Base-by-base conservation (phyloP, 805 yeast genomes). In the Ogataea allantospora region DNA sequence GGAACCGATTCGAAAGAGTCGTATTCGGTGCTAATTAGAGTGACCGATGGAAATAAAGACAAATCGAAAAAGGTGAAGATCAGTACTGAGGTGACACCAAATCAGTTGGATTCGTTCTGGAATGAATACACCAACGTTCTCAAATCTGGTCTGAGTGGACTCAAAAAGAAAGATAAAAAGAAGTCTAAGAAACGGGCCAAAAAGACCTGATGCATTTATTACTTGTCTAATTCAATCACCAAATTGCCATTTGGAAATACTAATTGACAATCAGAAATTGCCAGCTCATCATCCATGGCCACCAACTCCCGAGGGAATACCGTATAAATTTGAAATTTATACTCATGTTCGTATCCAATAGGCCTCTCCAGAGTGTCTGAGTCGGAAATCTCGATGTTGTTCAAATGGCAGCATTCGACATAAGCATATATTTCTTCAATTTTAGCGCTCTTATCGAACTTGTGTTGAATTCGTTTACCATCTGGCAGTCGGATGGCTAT, bases 111-210 rank as follows among this genome's bases (percentile, higher is more conserved):
- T 46, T 58, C 66, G 42, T 89, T 89, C 58, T 89, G 96, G 96
- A 58, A 61, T 28, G 79, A 78, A 17, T 89, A 88, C 62, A 64
- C 86, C 1, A 78, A 77, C 28, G 75, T 75, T 0, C 68, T 88
- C 39, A 88, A 86, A 57, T 56, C 68, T 15, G 89, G 93, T 4
- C 77, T 85, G 60, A 66, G 66, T 3, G 96, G 95, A 1, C 70
- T 89, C 59, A 75, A 78, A 56, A 86, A 83, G 74, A 88, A 86
- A 67, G 87, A 84, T 43, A 87, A 86, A 35, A 75, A 73, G 66
- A 80, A 77, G 66, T 70, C 73, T 57, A 71, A 69, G 64, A 47
- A 68, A 59, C 35, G 40, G 35, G 27, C 30, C 17, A 58, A 33
- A 27, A 30, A 44, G 12, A 34, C 43, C 6, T 24, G 28, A 28